A percentile compares a stretch with the other conserved stretches of the same genome.
phyloP scores from a whole-genome alignment of 108 stramenopile species.

The Pseudonitzschia multistriata region DNA sequence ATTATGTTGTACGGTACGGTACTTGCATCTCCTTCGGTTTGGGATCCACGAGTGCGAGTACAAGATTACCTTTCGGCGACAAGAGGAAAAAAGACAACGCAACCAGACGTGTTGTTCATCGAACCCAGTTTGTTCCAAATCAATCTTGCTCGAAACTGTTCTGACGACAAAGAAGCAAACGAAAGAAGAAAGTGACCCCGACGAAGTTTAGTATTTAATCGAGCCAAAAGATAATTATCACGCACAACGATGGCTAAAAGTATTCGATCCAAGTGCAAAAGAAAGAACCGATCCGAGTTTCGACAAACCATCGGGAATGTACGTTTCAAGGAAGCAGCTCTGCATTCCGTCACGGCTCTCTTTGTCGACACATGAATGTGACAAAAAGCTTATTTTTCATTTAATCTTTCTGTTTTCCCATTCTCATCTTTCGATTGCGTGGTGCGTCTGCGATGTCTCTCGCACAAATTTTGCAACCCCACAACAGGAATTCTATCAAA shows the following conservation, averaged over 20 bases:
- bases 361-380: not conserved
- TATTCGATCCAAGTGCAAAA: conserved; percentile 78
- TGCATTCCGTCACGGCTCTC: not conserved
- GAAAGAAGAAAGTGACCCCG: too few relatives aligned
- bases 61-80: too few relatives aligned
- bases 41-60: too few relatives aligned
- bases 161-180: too few relatives aligned
- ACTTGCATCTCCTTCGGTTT: too few relatives aligned
- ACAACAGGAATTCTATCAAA: conserved; percentile 53
- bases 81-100: too few relatives aligned
- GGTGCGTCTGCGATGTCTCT: not conserved
- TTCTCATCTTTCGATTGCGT: not conserved
- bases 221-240: not conserved
- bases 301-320: conserved; percentile 77
- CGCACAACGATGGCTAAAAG: conserved; percentile 73
- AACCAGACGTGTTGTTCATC: too few relatives aligned
- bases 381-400: not conserved
- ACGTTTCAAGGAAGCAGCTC: conserved; percentile 15
- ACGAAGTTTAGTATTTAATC: too few relatives aligned
- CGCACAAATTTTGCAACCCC: not conserved
- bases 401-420: not conserved
- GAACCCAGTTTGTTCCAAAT: too few relatives aligned
- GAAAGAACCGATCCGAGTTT: conserved; percentile 78
- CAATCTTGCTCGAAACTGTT: too few relatives aligned
- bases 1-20: too few relatives aligned